Percentiles rank a stretch among this genome's conserved stretches.
Conservation (phyloP, 2,329 filamentous ascomycete genomes). For the Whalleya microplaca region DNA sequence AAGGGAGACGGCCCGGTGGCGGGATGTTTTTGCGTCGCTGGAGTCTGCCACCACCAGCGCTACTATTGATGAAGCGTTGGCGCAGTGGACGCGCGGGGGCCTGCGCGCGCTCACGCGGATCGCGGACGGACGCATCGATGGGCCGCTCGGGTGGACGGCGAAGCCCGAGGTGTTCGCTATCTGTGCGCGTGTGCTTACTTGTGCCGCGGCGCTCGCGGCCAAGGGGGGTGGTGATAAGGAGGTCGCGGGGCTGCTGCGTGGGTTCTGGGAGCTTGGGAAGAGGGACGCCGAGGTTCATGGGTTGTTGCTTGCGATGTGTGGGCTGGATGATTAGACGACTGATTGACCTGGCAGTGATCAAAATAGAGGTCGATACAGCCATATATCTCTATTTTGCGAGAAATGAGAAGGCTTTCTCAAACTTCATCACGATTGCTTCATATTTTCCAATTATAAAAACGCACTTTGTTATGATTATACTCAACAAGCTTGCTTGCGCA, state of each 20-base stretch:
- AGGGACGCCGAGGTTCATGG: constrained; percentile 30
- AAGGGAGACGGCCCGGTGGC: constrained; percentile 74
- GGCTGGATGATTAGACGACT: neutral
- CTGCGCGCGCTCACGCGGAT: constrained; percentile 47
- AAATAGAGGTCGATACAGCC: too few relatives aligned
- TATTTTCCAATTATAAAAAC: too few relatives aligned
- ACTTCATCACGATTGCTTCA: too few relatives aligned
- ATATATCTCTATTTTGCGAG: too few relatives aligned
- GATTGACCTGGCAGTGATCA: too few relatives aligned
- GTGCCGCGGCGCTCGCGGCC: constrained; percentile 41
- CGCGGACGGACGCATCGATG: constrained; percentile 34
- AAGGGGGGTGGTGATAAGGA: constrained; percentile 6
- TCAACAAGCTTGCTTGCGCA: neutral
- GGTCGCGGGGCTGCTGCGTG: constrained; percentile 24
- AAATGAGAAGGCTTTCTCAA: too few relatives aligned
- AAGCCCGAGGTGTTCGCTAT: constrained; percentile 69
- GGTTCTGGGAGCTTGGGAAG: constrained; percentile 28
- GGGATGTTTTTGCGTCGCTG: constrained; percentile 46
- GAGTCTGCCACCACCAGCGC: neutral
- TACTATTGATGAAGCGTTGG: constrained; percentile 29
- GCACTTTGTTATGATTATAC: too few relatives aligned
- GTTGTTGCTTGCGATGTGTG: constrained; percentile 33
- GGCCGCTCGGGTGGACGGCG: constrained; percentile 73
- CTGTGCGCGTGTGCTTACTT: constrained; percentile 51
- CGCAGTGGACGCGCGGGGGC: constrained; percentile 55